Percentiles rank a stretch among this genome's conserved stretches.
These are phyloP conservation scores for Penicillium soppii DNA, from an alignment of 495 filamentous ascomycete species.

Conservation along the genomic window DNA sequence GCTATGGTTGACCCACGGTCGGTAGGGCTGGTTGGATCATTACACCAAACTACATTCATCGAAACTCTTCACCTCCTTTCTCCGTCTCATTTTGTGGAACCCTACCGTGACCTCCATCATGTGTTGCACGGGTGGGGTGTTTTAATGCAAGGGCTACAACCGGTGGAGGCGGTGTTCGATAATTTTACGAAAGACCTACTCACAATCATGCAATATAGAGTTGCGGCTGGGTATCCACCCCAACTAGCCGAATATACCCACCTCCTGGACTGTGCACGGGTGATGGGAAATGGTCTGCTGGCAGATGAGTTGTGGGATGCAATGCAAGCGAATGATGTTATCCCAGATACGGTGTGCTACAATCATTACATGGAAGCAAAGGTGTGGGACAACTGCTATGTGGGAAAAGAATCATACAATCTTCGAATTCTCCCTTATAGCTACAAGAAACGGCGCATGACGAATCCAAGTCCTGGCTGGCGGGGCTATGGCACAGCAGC, in stretches of 20 bases:
- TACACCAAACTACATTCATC: constrained; percentile 36
- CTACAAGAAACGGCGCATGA: constrained; percentile 28
- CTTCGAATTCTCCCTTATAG: constrained; percentile 40
- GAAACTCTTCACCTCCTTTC: constrained; percentile 40
- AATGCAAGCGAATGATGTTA: constrained; percentile 37
- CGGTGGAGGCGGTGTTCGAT: constrained; percentile 32
- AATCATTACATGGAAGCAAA: constrained; percentile 54
- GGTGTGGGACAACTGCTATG: constrained; percentile 40
- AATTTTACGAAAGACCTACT: constrained; percentile 41
- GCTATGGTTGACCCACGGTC: constrained; percentile 34
- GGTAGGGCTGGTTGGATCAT: constrained; percentile 27
- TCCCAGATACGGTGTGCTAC: constrained; percentile 55
- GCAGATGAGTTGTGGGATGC: constrained; percentile 54
- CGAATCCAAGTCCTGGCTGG: constrained; percentile 21
- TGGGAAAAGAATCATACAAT: constrained; percentile 36
- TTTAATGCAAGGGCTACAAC: constrained; percentile 19
- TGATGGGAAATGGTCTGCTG: constrained; percentile 42
- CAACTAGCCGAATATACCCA: constrained; percentile 53
- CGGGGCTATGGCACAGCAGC: constrained; percentile 31
- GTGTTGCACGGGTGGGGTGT: constrained; percentile 44
- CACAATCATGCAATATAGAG: constrained; percentile 37
- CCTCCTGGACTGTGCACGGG: constrained; percentile 54
- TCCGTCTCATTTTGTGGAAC: constrained; percentile 42
- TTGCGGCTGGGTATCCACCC: constrained; percentile 22
- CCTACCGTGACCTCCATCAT: constrained; percentile 50